Conservation (phyloP, 768 basidiomycete species). For the Cystobasidium tubakii region DNA sequence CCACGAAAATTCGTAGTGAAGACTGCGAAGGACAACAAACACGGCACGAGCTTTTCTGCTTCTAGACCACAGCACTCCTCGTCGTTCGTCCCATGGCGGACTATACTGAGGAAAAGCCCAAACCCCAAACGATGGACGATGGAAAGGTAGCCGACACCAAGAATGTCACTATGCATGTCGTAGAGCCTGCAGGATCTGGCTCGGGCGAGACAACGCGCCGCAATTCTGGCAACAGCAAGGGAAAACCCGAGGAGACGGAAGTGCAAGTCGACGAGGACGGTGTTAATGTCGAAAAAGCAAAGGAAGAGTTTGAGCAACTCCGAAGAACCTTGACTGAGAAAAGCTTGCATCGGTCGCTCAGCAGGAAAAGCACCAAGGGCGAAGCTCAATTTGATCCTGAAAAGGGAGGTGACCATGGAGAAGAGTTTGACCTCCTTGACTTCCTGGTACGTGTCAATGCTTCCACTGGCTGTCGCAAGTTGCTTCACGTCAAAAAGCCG, state of each 20-base stretch:
- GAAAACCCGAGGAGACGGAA: background rate
- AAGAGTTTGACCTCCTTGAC: conserved; percentile 50
- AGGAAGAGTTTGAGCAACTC: conserved; percentile 41
- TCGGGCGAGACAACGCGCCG: conserved; percentile 14
- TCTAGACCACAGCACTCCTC: background rate
- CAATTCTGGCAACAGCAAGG: background rate
- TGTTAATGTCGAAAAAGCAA: conserved; percentile 40
- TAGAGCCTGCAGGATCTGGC: conserved; percentile 1
- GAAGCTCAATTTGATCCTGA: conserved; percentile 42
- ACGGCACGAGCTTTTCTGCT: background rate
- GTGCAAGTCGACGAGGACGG: conserved; percentile 1
- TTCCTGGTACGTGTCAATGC: conserved; percentile 37
- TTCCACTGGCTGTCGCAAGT: background rate
- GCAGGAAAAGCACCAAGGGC: conserved; percentile 25
- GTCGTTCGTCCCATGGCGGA: background rate
- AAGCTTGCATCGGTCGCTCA: background rate
- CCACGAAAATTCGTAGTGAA: background rate
- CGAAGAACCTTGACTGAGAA: background rate
- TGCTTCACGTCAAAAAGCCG: background rate
- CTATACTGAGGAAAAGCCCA: background rate
- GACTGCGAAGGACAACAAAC: background rate
- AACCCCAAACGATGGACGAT: background rate
- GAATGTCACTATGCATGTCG: background rate
- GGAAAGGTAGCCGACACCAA: background rate
- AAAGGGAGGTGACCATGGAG: conserved; percentile 48